Evolutionary conservation across 805 yeast species (phyloP).

Genomic region (Kodamaea lidongshanica): DNA sequence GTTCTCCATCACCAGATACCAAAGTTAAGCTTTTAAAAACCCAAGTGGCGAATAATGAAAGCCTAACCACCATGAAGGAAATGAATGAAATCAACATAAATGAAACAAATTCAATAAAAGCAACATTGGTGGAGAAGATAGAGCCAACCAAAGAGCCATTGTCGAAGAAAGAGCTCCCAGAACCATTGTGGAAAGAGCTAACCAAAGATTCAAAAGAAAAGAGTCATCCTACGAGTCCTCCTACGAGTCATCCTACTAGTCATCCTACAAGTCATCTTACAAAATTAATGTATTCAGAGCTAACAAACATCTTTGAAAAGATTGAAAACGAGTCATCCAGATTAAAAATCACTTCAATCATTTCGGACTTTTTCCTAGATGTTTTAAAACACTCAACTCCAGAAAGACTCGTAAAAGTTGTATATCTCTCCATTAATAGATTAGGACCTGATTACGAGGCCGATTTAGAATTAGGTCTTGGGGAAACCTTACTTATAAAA

Average conservation of each 20-base stretch:
- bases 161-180: too few species aligned
- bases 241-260: too few species aligned
- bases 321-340: constrained; percentile 80
- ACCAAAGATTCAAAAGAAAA: neutral
- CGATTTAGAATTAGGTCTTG: constrained; percentile 87
- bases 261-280: too few species aligned
- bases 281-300: constrained; percentile 22
- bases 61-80: neutral
- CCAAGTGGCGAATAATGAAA: neutral
- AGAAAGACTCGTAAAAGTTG: constrained; percentile 57
- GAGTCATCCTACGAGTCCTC: too few species aligned
- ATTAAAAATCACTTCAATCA: constrained; percentile 68
- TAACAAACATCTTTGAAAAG: constrained; percentile 64
- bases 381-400: constrained; percentile 44
- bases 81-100: too few species aligned
- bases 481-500: constrained; percentile 82
- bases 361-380: constrained; percentile 65
- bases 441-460: constrained; percentile 92
- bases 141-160: too few species aligned
- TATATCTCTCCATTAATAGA: constrained; percentile 80
- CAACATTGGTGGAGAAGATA: too few species aligned
- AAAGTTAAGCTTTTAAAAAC: constrained; percentile 1
- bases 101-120: too few species aligned
- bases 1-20: neutral
- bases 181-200: neutral